These are phyloP conservation scores for Aurifilum marmelostoma DNA, from an alignment of 2,329 filamentous ascomycete genomes.

Conservation along the genomic window DNA sequence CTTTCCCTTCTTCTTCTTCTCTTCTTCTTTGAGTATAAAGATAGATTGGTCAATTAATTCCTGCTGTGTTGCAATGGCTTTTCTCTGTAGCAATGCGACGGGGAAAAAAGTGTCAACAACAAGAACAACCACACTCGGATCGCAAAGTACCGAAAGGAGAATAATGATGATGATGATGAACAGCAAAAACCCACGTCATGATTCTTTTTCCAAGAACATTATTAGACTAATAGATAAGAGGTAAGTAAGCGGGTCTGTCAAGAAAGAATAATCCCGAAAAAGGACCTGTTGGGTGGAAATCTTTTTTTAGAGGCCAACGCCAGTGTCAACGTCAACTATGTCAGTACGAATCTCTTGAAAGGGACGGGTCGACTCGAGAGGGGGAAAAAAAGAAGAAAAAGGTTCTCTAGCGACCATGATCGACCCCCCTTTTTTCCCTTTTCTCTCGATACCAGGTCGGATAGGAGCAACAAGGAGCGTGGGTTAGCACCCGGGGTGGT, in stretches of 20 bases:
- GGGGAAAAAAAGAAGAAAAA: background rate
- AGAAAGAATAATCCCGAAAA: background rate
- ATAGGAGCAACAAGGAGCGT: background rate
- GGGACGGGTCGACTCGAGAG: background rate
- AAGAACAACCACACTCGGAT: background rate
- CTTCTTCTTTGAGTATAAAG: no score
- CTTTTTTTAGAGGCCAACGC: background rate
- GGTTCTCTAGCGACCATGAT: background rate
- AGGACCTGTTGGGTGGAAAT: no score
- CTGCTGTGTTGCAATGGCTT: no score
- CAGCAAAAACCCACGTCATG: background rate
- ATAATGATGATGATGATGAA: background rate
- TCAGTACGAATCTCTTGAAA: background rate
- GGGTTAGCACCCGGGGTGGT: background rate
- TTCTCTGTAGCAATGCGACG: no score
- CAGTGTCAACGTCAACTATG: background rate
- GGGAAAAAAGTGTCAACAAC: background rate
- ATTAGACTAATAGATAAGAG: background rate
- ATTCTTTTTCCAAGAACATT: background rate
- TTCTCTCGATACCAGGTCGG: background rate
- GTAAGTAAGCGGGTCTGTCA: background rate
- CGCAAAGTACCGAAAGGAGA: background rate
- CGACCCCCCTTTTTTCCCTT: background rate
- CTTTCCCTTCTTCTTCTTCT: background rate
- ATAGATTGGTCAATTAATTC: no score